Evolutionary conservation across 345 rosid species (phyloP).

Genomic region (Eutrema yunnanense): DNA sequence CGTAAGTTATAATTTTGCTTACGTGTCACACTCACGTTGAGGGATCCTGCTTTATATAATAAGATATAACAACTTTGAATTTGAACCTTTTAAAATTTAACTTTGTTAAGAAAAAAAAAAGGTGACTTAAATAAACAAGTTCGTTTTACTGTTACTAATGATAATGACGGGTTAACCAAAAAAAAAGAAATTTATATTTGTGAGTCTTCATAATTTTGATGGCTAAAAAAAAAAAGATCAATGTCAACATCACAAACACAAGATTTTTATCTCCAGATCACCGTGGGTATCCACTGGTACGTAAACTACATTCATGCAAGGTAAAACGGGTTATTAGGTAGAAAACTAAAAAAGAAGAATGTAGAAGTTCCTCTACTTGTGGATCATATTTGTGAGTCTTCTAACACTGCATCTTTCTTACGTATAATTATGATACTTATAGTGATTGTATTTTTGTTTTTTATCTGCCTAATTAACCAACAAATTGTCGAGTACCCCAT

Average conservation of each 20-base stretch:
- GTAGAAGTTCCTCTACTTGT: slow-evolving; percentile 2
- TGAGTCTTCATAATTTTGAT: not conserved
- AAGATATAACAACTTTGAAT: too few species aligned
- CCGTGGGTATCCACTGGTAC: not conserved
- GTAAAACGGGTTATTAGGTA: not conserved
- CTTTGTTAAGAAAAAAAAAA: too few species aligned
- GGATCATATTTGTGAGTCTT: not conserved
- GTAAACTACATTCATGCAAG: not conserved
- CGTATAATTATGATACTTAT: not conserved
- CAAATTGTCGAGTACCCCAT: slow-evolving; percentile 17
- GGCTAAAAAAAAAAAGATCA: too few species aligned
- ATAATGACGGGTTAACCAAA: not conserved
- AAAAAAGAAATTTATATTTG: too few species aligned
- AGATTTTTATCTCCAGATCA: not conserved
- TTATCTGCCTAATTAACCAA: not conserved
- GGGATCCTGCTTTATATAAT: too few species aligned
- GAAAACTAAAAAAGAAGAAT: not conserved
- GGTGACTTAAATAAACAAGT: not conserved
- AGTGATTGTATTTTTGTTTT: slow-evolving; percentile 12
- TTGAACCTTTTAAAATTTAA: too few species aligned
- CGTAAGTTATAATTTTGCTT: too few species aligned
- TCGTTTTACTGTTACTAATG: too few species aligned
- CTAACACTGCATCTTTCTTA: slow-evolving; percentile 1
- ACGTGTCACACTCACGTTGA: too few species aligned
- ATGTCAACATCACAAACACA: not conserved